These are phyloP conservation scores for Magnolia officinalis DNA, from an alignment of 164 flowering plant genomes.

Conservation along the genomic window DNA sequence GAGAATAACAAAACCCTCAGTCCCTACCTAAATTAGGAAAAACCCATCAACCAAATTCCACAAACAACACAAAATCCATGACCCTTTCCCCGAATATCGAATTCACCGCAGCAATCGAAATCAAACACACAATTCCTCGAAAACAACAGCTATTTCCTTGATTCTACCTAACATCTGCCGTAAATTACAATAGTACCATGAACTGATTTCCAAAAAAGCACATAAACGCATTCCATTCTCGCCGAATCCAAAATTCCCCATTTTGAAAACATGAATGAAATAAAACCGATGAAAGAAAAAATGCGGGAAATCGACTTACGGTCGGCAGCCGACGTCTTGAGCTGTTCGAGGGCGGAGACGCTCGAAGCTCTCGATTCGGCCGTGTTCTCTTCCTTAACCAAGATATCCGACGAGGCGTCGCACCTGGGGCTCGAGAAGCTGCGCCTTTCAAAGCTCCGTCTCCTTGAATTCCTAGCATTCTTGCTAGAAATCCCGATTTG, in stretches of 20 bases:
- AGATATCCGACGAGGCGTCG: constrained; percentile 32
- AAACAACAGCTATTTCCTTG: too few species aligned
- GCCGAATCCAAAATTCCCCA: neutral
- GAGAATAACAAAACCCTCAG: neutral
- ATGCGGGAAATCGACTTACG: constrained; percentile 31
- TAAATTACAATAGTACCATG: neutral
- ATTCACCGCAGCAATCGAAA: too few species aligned
- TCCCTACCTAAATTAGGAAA: neutral
- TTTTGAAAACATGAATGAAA: neutral
- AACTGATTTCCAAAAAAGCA: neutral
- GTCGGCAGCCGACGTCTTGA: constrained; percentile 80
- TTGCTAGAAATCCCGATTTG: constrained; percentile 19
- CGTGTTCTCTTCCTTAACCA: constrained; percentile 15
- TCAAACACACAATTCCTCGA: too few species aligned
- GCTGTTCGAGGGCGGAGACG: constrained; percentile 78
- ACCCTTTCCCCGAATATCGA: neutral
- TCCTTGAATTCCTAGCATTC: constrained; percentile 10
- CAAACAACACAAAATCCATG: neutral
- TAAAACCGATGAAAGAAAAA: neutral
- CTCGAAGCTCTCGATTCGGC: constrained; percentile 41
- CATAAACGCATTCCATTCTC: neutral
- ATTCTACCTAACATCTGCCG: neutral
- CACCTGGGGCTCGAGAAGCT: constrained; percentile 33
- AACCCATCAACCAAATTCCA: neutral
- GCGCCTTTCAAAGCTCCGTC: constrained; percentile 23